Conservation (phyloP, 352 stramenopile genomes). For the Phytophthora megakarya region DNA sequence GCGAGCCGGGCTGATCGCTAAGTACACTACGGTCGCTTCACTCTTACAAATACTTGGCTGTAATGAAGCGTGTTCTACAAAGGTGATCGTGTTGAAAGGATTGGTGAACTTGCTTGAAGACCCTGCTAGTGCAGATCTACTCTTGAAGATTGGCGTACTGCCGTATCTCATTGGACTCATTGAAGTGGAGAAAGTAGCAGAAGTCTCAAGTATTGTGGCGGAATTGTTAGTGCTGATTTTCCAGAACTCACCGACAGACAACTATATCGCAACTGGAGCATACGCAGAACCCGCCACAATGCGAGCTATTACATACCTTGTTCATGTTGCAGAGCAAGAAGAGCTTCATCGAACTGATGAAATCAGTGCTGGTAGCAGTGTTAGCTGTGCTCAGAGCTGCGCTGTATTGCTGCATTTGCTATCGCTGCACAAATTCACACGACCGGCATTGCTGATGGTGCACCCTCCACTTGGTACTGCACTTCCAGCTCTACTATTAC, state of each 20-base stretch:
- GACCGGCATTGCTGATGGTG: conserved; percentile 27
- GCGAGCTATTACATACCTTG: conserved; percentile 32
- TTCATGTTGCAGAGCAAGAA: conserved; percentile 35
- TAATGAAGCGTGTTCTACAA: conserved; percentile 32
- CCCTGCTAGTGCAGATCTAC: conserved; percentile 24
- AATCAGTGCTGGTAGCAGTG: conserved; percentile 22
- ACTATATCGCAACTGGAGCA: conserved; percentile 20
- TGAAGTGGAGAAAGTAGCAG: conserved; percentile 16
- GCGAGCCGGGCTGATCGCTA: conserved; percentile 56
- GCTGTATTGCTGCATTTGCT: conserved; percentile 62
- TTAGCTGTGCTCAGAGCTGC: conserved; percentile 48
- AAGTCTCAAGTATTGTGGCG: conserved; percentile 22
- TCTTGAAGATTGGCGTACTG: conserved; percentile 36
- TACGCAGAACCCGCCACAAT: conserved; percentile 26
- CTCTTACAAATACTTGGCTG: conserved; percentile 50
- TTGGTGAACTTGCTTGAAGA: conserved; percentile 63
- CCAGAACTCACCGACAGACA: conserved; percentile 28
- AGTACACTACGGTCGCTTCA: conserved; percentile 41
- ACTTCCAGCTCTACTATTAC: conserved; percentile 42
- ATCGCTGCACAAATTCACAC: conserved; percentile 50
- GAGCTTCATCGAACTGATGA: conserved; percentile 18
- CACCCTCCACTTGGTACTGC: conserved; percentile 33
- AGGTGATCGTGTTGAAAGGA: conserved; percentile 51
- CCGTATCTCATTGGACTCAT: conserved; percentile 29
- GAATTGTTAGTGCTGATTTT: conserved; percentile 40